phyloP scores from a whole-genome alignment of 2,329 filamentous ascomycete genomes.

The Grosmannia penicillata region DNA sequence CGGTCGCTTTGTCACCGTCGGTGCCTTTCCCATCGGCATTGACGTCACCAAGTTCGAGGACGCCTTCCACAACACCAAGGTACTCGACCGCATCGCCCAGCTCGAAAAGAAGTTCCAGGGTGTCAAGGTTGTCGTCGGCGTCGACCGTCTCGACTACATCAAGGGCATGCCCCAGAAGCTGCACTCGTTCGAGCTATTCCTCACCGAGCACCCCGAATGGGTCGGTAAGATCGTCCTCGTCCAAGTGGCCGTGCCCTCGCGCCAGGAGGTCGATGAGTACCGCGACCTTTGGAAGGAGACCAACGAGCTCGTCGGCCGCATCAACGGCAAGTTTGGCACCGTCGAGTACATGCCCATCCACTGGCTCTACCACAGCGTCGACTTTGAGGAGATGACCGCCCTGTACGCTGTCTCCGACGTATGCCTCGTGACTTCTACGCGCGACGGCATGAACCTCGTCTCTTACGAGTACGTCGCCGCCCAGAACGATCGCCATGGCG shows the following conservation, averaged over 20 bases:
- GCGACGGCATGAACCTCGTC: conserved; percentile 97
- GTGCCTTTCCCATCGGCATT: conserved; percentile 94
- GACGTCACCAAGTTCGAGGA: conserved; percentile 94
- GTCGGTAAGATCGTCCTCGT: conserved; percentile 94
- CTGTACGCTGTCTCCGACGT: conserved; percentile 87
- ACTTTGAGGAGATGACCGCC: conserved; percentile 86
- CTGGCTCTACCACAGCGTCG: conserved; percentile 92
- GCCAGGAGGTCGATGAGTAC: conserved; percentile 95
- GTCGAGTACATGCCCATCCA: conserved; percentile 99
- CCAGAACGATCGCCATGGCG: conserved; percentile 78
- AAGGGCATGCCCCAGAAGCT: conserved; percentile 97
- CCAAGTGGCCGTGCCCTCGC: conserved; percentile 86
- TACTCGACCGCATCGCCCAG: conserved; percentile 73
- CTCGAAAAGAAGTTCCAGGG: conserved; percentile 86
- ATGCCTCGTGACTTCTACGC: conserved; percentile 85
- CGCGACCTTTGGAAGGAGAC: conserved; percentile 90
- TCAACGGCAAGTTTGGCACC: conserved; percentile 94
- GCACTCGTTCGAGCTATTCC: conserved; percentile 88
- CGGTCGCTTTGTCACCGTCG: conserved; percentile 76
- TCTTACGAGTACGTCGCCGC: conserved; percentile 97
- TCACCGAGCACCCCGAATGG: conserved; percentile 95
- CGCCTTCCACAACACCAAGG: conserved; percentile 68
- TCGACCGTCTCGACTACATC: conserved; percentile 96
- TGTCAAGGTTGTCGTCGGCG: conserved; percentile 90
- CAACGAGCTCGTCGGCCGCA: conserved; percentile 90